Evolutionary conservation across 139 green algal species (phyloP).

Genomic region (Tetraselmis chui): DNA sequence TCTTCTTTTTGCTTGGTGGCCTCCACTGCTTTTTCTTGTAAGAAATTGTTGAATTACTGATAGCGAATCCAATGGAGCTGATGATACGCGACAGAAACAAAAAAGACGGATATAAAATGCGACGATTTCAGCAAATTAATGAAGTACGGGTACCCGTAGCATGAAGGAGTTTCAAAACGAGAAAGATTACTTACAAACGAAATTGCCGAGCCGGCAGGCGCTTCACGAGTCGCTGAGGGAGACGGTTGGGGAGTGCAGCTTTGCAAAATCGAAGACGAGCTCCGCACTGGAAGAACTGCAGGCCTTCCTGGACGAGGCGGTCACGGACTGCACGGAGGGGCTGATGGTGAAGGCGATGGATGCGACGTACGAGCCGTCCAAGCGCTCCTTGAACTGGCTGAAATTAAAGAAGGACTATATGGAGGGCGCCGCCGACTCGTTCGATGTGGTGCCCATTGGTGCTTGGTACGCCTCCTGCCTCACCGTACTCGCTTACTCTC

Average conservation of each 20-base stretch:
- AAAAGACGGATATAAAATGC: no score
- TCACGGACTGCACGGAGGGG: slow-evolving; percentile 82
- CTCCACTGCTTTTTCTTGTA: no score
- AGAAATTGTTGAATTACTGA: no score
- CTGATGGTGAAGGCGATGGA: slow-evolving; percentile 92
- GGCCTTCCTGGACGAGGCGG: slow-evolving; percentile 84
- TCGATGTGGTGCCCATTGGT: slow-evolving; percentile 90
- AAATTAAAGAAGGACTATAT: slow-evolving; percentile 99
- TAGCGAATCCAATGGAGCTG: no score
- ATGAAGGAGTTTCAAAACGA: no score
- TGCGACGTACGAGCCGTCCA: slow-evolving; percentile 91
- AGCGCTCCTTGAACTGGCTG: slow-evolving; percentile 83
- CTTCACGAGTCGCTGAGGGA: slow-evolving; percentile 59
- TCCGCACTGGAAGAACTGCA: slow-evolving; percentile 20
- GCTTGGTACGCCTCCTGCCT: no score
- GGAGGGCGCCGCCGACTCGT: slow-evolving; percentile 86
- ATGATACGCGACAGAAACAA: no score
- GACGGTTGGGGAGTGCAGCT: slow-evolving; percentile 65
- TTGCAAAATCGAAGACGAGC: slow-evolving; percentile 62
- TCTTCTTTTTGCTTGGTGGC: no score
- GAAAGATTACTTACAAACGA: no score
- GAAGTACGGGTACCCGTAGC: no score
- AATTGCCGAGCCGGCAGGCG: slow-evolving; percentile 62
- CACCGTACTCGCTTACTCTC: no score
- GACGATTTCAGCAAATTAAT: no score